These are phyloP conservation scores for Dissophora globulifera DNA, from an alignment of 192 early-diverging fungal species.

Conservation along the genomic window DNA sequence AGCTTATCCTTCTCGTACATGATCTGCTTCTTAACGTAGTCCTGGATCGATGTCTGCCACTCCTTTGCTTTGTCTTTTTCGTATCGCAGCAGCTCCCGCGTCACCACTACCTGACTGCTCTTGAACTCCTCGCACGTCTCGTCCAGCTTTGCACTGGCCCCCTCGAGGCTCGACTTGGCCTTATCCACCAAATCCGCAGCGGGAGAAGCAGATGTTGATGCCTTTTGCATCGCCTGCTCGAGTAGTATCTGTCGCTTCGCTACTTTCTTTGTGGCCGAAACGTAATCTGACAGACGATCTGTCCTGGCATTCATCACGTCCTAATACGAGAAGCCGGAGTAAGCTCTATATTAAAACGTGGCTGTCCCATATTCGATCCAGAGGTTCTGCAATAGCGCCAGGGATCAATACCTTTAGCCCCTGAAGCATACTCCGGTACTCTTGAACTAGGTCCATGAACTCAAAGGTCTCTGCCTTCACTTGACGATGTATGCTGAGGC, in stretches of 20 bases:
- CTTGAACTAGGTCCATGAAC: slow-evolving; percentile 60
- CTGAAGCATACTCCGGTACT: slow-evolving; percentile 60
- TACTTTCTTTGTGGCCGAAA: slow-evolving; percentile 55
- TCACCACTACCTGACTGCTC: slow-evolving; percentile 51
- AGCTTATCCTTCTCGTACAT: slow-evolving; percentile 56
- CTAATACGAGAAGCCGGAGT: slow-evolving; percentile 16
- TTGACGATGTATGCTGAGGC: slow-evolving; percentile 57
- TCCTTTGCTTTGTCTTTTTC: slow-evolving; percentile 58
- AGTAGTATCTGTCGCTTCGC: slow-evolving; percentile 49
- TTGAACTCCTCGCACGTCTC: slow-evolving; percentile 42
- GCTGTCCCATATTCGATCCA: not conserved
- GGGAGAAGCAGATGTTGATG: slow-evolving; percentile 12
- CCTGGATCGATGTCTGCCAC: slow-evolving; percentile 44
- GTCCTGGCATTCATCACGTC: slow-evolving; percentile 61
- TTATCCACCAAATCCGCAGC: slow-evolving; percentile 20
- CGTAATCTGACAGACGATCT: slow-evolving; percentile 59
- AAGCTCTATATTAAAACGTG: not conserved
- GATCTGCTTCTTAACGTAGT: slow-evolving; percentile 52
- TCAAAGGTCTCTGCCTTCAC: slow-evolving; percentile 57
- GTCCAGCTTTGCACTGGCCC: slow-evolving; percentile 33
- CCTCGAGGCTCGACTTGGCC: slow-evolving; percentile 28
- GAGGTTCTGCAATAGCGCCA: no score
- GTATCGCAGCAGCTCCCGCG: slow-evolving; percentile 56
- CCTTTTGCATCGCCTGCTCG: slow-evolving; percentile 43
- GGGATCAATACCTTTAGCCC: slow-evolving; percentile 53